Evolutionary conservation across 2,329 filamentous ascomycete genomes (phyloP).

Genomic region (Fusarium napiforme): DNA sequence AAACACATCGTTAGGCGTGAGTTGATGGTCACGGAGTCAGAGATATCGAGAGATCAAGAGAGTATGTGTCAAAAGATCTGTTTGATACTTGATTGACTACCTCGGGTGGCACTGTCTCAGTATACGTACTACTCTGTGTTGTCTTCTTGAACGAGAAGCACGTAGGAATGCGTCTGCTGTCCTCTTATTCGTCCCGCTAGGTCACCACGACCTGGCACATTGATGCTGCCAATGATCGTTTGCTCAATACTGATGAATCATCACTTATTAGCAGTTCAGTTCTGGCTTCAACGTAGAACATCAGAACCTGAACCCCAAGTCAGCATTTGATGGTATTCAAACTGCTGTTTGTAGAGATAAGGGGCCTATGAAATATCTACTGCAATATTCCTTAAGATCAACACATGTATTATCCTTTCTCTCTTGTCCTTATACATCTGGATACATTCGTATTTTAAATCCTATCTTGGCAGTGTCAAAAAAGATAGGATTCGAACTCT

Average conservation of each 20-base stretch:
- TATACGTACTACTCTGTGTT: background rate
- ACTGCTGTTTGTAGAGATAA: background rate
- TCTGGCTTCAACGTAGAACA: background rate
- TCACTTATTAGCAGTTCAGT: rapidly evolving
- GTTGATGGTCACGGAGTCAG: background rate
- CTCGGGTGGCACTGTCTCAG: background rate
- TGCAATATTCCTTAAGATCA: background rate
- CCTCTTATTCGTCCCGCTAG: background rate
- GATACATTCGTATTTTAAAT: rapidly evolving
- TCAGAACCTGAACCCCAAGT: no score
- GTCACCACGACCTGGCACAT: background rate
- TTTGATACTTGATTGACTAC: background rate
- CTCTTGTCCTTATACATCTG: no score
- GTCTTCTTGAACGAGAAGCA: background rate
- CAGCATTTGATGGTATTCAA: background rate
- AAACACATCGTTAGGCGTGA: background rate
- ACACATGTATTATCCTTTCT: no score
- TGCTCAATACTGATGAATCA: no score
- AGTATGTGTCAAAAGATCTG: background rate
- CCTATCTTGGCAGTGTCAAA: rapidly evolving
- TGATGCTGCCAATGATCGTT: background rate
- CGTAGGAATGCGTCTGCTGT: background rate
- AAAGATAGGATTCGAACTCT: no score
- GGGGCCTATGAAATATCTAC: no score
- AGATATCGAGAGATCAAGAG: background rate